Base-by-base conservation (phyloP, 1,284 basidiomycete genomes). In the Peniophora sp. region DNA sequence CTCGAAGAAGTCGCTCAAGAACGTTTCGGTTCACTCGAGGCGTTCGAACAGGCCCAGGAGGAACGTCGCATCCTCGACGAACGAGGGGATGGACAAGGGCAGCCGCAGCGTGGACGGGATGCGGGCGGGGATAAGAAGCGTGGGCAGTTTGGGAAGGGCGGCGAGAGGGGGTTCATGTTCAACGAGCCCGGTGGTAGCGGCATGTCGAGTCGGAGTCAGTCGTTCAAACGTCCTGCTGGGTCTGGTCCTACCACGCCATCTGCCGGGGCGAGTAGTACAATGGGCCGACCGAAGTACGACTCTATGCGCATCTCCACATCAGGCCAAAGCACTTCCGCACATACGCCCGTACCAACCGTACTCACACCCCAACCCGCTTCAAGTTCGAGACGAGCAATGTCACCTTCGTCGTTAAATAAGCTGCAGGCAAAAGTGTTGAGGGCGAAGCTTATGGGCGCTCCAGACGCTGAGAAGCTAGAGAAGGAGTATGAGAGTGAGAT, bases 401-500 rank as follows among this genome's bases (percentile, higher is more conserved):
- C 85, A 0, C 82, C 85, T 5, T 84, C 85, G 25, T 89, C 88
- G 34, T 74, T 99, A 41, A 99, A 99, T 69, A 89, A 86, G 61
- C 70, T 99, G 1, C 95, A 98, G 67, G 97, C 96, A 6, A 88
- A 88, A 58, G 93, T 97, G 1, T 70, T 99, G 16, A 84, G 92
- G 17, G 94, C 96, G 9, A 96, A 91, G 65, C 74, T 99, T 23
- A 89, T 89, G 77, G 79, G 75, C 19, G 73, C 81, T 14, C 75
- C 88, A 0, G 78, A 92, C 59, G 88, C 89, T 3, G 77, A 78
- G 25, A 72, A 75, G 24, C 70, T 98, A 43, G 90, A 97, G 65
- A 75, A 76, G 52, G 84, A 96, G 66, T 97, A 96, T 56, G 92
- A 98, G 51, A 69, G 67, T 19, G 80, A 81, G 61, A 58, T 81